These are phyloP conservation scores for Sugiyamaella neomexicana DNA, from an alignment of 1,139 yeast genomes.

Conservation along the genomic window DNA sequence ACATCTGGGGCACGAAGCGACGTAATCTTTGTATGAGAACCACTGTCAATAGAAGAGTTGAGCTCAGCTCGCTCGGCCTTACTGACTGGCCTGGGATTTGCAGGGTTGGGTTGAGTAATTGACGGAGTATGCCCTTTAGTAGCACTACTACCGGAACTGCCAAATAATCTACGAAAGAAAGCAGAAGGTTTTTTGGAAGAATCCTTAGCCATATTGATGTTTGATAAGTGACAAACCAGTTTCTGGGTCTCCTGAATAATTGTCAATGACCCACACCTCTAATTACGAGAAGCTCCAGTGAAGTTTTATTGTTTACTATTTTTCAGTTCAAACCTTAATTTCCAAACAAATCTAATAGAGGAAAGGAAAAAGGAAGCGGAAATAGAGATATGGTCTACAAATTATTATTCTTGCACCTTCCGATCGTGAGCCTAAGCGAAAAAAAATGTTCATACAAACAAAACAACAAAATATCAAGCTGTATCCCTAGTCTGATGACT, in stretches of 20 bases:
- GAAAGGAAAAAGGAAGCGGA: background rate
- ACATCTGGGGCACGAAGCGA: background rate
- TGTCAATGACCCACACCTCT: no score
- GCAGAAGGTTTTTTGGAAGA: constrained; percentile 14
- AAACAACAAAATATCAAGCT: background rate
- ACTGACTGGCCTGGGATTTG: background rate
- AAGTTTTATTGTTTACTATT: no score
- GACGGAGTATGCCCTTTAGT: background rate
- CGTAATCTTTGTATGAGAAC: background rate
- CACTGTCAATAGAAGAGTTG: background rate
- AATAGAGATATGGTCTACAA: background rate
- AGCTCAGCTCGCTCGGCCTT: no score
- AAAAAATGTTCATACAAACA: background rate
- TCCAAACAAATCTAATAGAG: background rate
- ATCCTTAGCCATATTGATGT: constrained; percentile 4
- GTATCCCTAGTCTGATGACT: no score
- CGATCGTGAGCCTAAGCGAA: background rate
- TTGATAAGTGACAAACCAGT: background rate
- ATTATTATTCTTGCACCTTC: background rate
- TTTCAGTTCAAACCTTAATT: background rate
- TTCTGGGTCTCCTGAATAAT: background rate
- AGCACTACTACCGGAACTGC: background rate
- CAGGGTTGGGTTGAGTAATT: no score
- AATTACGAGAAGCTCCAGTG: background rate
- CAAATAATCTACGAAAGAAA: constrained; percentile 17